Evolutionary conservation across 306 rosid genomes (phyloP).

Genomic region (Cucurbita moschata): DNA sequence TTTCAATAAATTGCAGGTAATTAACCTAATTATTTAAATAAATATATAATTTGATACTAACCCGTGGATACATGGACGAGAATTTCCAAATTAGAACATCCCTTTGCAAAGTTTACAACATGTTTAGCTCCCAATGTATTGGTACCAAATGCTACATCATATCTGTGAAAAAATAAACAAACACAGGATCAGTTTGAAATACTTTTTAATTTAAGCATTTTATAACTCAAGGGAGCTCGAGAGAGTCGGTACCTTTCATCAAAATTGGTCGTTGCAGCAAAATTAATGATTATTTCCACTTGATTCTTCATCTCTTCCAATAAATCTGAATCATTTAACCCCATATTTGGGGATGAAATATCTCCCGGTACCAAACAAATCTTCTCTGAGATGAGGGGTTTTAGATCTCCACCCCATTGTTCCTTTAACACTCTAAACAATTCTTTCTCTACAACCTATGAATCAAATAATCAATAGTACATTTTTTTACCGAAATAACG

Average conservation of each 20-base stretch:
- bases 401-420: constrained; percentile 35
- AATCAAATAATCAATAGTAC: no score
- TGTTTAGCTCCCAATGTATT: constrained; percentile 57
- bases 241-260: constrained; percentile 41
- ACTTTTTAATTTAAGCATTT: no score
- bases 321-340: constrained; percentile 30
- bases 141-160: constrained; percentile 43
- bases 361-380: constrained; percentile 51
- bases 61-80: constrained; percentile 77
- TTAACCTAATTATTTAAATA: no score
- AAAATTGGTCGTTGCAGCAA: constrained; percentile 72
- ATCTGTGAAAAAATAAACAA: constrained; percentile 6
- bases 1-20: no score
- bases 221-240: no score
- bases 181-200: no score
- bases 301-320: constrained; percentile 33
- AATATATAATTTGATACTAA: not conserved
- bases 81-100: constrained; percentile 33
- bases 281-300: constrained; percentile 41
- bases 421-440: constrained; percentile 42
- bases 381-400: constrained; percentile 34
- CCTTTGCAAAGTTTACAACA: constrained; percentile 48
- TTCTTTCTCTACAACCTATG: constrained; percentile 53
- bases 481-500: no score
- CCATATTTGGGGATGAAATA: constrained; percentile 32